A percentile compares a stretch with the other conserved stretches of the same genome.
These are phyloP conservation scores for Colletotrichum aenigma DNA, from an alignment of 2,329 filamentous ascomycete genomes.

Conservation along the genomic window DNA sequence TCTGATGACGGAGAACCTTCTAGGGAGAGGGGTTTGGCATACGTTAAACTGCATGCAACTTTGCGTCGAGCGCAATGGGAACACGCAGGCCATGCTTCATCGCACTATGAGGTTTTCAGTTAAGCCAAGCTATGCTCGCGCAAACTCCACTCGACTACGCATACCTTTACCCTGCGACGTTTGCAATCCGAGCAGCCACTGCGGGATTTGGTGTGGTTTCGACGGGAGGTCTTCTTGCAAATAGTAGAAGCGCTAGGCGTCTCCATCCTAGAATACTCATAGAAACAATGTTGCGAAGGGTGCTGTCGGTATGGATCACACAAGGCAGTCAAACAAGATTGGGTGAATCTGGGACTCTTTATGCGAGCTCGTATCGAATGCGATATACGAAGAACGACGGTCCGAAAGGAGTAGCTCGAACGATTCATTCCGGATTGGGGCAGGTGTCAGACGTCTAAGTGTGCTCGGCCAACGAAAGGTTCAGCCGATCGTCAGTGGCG, in stretches of 20 bases:
- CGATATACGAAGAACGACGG: neutral
- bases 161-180: neutral
- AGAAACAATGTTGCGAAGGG: neutral
- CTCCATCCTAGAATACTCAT: neutral
- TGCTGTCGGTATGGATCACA: neutral
- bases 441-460: neutral
- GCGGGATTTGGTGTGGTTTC: neutral
- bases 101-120: neutral
- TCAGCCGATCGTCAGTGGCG: neutral
- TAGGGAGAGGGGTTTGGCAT: neutral
- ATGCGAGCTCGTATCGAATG: neutral
- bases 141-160: rapidly evolving
- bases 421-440: neutral
- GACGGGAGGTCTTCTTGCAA: neutral
- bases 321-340: neutral
- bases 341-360: neutral
- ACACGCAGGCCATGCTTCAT: neutral
- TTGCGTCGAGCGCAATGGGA: neutral
- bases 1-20: neutral
- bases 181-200: neutral
- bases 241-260: neutral
- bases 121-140: neutral
- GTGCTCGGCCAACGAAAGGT: neutral
- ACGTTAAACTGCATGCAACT: neutral
- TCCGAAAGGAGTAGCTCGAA: neutral